Evolutionary conservation across 1,284 basidiomycete genomes (phyloP), one percentile per base, ranked within the genome.

Genomic region (Microbotryomycetes sp.): DNA sequence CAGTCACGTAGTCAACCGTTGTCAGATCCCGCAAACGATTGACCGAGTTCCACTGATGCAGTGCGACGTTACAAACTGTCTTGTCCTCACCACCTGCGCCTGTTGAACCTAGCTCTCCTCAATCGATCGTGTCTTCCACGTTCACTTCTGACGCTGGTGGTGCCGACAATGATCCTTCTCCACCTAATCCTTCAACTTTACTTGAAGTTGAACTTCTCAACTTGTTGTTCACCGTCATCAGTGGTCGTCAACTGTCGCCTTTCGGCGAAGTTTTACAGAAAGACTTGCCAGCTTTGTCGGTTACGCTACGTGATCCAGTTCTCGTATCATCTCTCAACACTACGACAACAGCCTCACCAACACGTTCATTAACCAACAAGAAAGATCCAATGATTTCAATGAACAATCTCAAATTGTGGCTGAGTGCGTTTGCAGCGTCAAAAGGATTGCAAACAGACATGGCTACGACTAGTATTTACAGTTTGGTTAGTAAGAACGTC

Each of bases 381-480:
- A 51, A 58, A 31, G 64, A 65, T 30, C 54, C 61, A 3, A 53
- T 63, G 45, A 23, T 71, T 1, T 22, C 53, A 14, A 66, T 71
- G 66, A 57, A 64, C 25, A 53, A 28, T 0, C 49, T 71, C 42
- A 71, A 71, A 28, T 31, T 54, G 14, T 56, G 59, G n/a, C 32
- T 71, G 16, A 60, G 62, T 4, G 54, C 46, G 19, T 67, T 60
- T 49, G 68, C 66, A 2, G 60, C 31, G n/a, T 31, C 19, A 45
- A 54, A 42, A 6, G 69, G 65, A 4, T 68, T 62, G 64, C 60
- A 59, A 28, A 69, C 68, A 12, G 66, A 68, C 30, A 58, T 70
- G 64, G 67, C 61, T 1, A 69, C 70, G 46, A 69, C 68, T 47
- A 66, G 69, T 16, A 64, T 72, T 16, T 72, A 71, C 49, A 54